A percentile compares a stretch with the other conserved stretches of the same genome.
phyloP scores from a whole-genome alignment of 2,329 filamentous ascomycete species.

The Fusarium paranaense region DNA sequence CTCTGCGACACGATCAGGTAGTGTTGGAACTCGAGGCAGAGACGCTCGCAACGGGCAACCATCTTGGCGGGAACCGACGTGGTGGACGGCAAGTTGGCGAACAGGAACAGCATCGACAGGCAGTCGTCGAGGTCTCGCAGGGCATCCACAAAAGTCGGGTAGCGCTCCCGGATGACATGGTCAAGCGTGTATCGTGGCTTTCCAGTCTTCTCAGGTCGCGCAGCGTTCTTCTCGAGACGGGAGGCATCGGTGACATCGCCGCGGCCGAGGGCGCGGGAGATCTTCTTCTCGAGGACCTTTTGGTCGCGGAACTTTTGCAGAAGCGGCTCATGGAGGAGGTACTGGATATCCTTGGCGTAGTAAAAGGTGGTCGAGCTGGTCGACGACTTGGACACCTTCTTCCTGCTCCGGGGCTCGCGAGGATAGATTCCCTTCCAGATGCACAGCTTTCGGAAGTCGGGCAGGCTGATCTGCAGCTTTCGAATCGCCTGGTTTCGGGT shows the following conservation, averaged over 20 bases:
- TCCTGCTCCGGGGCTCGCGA: constrained; percentile 94
- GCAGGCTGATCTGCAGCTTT: constrained; percentile 96
- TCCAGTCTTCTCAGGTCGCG: constrained; percentile 88
- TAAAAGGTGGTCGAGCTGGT: constrained; percentile 94
- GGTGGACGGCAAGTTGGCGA: constrained; percentile 94
- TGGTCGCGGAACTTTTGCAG: constrained; percentile 96
- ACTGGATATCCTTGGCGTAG: constrained; percentile 96
- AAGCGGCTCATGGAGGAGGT: constrained; percentile 95
- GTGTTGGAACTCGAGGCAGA: constrained; percentile 97
- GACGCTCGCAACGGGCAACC: constrained; percentile 91
- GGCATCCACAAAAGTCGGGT: constrained; percentile 96
- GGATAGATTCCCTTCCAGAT: constrained; percentile 99
- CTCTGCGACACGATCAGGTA: constrained; percentile 94
- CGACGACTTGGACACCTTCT: constrained; percentile 93
- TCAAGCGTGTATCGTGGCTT: constrained; percentile 92
- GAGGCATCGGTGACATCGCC: constrained; percentile 91
- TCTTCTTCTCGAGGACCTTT: constrained; percentile 97
- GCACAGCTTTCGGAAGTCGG: constrained; percentile 97
- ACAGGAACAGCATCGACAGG: constrained; percentile 95
- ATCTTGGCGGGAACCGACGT: constrained; percentile 92
- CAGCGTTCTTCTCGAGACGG: constrained; percentile 87
- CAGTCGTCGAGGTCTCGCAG: constrained; percentile 96
- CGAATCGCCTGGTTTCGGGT: constrained; percentile 96
- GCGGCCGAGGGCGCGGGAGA: constrained; percentile 88
- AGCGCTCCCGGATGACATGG: constrained; percentile 97